Conservation (phyloP, 2,329 filamentous ascomycete genomes). For the Claviceps fusiformis region DNA sequence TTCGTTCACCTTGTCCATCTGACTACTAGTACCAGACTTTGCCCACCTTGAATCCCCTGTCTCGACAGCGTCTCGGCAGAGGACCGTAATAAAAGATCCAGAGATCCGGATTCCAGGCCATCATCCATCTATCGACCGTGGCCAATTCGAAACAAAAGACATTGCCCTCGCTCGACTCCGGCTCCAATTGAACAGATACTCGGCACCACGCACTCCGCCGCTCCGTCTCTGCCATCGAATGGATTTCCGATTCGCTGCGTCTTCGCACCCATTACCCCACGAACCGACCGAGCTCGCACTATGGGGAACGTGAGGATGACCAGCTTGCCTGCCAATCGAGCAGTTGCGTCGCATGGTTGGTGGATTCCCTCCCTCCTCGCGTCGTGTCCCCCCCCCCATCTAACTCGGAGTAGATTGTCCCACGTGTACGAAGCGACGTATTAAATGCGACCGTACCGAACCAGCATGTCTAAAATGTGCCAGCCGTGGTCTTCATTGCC, state of each 20-base stretch:
- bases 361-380: neutral
- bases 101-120: no score
- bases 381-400: neutral
- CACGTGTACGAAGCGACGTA: slow-evolving; percentile 9
- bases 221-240: neutral
- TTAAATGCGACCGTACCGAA: slow-evolving; percentile 11
- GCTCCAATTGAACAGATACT: neutral
- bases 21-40: no score
- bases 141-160: neutral
- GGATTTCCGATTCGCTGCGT: neutral
- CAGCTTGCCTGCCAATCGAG: slow-evolving; percentile 7
- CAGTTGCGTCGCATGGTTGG: slow-evolving; percentile 8
- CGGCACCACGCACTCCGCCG: neutral
- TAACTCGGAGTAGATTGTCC: slow-evolving; percentile 8
- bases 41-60: no score
- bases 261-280: neutral
- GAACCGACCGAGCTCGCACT: neutral
- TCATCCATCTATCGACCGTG: neutral
- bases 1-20: no score
- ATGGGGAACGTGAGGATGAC: slow-evolving; percentile 10
- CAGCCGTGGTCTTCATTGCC: slow-evolving; percentile 8
- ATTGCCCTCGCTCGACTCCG: neutral
- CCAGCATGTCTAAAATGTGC: slow-evolving; percentile 10
- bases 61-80: neutral
- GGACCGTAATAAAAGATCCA: neutral